Evolutionary conservation across 2,329 filamentous ascomycete species (phyloP).

Genomic region (Aschersonia sp.): DNA sequence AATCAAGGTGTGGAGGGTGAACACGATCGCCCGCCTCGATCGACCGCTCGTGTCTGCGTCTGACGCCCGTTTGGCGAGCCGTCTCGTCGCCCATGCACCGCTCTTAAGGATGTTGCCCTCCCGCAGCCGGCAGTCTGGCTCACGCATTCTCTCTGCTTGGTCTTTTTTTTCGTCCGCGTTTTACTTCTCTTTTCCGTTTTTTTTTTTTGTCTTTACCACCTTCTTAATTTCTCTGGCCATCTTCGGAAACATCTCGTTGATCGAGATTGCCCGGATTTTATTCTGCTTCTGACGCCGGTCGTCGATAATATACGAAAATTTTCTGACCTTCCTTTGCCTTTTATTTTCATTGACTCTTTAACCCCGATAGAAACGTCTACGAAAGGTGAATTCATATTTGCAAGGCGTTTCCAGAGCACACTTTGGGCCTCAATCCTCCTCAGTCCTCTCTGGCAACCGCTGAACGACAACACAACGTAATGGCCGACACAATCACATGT

Average conservation of each 20-base stretch:
- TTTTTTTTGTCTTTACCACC: conserved; percentile 3
- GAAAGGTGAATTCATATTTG: too few species aligned
- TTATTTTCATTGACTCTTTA: not conserved
- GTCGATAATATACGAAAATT: conserved; percentile 12
- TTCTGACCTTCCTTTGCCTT: not conserved
- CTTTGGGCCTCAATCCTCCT: too few species aligned
- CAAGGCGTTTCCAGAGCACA: too few species aligned
- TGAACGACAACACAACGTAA: conserved; percentile 11
- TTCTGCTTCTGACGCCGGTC: conserved; percentile 19
- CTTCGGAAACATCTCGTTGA: conserved; percentile 25
- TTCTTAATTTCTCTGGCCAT: conserved; percentile 11
- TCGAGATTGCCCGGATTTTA: conserved; percentile 27
- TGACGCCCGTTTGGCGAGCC: not conserved
- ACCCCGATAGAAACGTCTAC: too few species aligned
- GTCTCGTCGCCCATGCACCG: not conserved
- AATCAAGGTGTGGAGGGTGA: too few species aligned
- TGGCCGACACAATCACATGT: conserved; percentile 25
- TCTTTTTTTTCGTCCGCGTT: conserved; percentile 5
- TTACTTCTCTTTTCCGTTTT: conserved; percentile 7
- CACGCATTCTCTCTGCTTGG: conserved; percentile 6
- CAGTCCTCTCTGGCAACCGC: too few species aligned
- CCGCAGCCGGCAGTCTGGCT: conserved; percentile 2
- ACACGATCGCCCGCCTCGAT: not conserved
- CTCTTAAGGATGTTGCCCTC: conserved; percentile 17
- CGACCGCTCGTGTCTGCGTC: not conserved